Evolutionary conservation across 495 filamentous ascomycete species (phyloP), one percentile per base, ranked within the genome.

Genomic region (Aspergillus heteromorphus): DNA sequence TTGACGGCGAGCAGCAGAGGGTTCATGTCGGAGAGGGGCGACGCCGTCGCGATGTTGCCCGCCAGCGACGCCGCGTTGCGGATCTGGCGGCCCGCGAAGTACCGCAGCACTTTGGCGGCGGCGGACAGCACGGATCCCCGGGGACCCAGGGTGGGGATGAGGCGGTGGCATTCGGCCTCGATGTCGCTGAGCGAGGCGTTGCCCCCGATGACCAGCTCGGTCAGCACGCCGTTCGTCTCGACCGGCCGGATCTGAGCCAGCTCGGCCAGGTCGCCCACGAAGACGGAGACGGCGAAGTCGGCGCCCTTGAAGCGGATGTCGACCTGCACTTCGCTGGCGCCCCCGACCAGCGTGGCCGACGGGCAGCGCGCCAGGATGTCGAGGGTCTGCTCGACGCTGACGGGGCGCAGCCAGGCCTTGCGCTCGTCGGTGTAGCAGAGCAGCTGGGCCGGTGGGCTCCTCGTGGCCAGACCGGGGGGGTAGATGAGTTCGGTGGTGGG

Each of bases 281-380:
- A 97, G 0, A 98, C 92, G 0, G 91, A 97, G 5, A 98, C 60
- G 90, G 83, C 81, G 93, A 84, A 2, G 83, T n/a, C n/a, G n/a
- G n/a, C n/a, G n/a, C 67, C 89, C 75, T 98, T 97, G 79, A 98
- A 98, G 65, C 96, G 96, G 71, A 95, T 86, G 69, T 98, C 93
- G 49, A 98, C 97, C 67, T 97, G 93, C 0, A 92, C 97, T 71
- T 98, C 93, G 2, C 90, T 95, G 66, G 89, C 95, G 40, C 93
- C 93, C 21, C 92, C 92, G 55, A 98, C 95, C 78, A 81, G n/a
- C 78, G 96, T 97, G 3, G 92, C 88, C 1, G 84, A 83, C 0
- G 92, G 93, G 54, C 88, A 85, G 0, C 80, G 83, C 55, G 74
- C 82, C 71, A 96, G 95, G 66, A 98, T 93, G 55, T 95, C 84